A percentile compares a stretch with the other conserved stretches of the same genome.
phyloP scores from a whole-genome alignment of 2,329 filamentous ascomycete genomes.

The Biscogniauxia sp. region DNA sequence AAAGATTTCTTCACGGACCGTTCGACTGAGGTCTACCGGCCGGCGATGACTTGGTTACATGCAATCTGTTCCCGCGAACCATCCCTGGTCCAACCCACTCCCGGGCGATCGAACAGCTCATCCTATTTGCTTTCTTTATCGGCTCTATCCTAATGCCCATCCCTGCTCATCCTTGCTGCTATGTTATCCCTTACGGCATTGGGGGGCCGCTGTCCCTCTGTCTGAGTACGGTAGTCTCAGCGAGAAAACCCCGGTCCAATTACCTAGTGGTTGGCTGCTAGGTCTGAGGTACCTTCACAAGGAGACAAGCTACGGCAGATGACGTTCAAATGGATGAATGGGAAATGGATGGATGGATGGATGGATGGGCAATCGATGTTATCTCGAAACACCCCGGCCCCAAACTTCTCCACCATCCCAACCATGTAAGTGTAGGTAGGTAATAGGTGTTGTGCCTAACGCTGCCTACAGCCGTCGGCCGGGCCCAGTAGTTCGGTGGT shows the following conservation, averaged over 20 bases:
- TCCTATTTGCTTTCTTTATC: background rate
- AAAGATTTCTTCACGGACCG: background rate
- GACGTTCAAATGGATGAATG: too few species aligned
- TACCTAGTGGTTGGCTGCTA: too few species aligned
- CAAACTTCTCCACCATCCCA: background rate
- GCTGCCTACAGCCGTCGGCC: background rate
- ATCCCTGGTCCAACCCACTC: background rate
- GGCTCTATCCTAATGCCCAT: background rate
- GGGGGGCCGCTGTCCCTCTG: background rate
- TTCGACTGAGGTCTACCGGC: background rate
- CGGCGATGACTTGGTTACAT: background rate
- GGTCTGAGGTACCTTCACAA: too few species aligned
- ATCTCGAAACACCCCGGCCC: background rate
- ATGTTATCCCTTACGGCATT: background rate
- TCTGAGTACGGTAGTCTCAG: background rate
- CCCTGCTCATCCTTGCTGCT: background rate
- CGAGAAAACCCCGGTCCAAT: background rate
- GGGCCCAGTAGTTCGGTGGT: conserved; percentile 4
- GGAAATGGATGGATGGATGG: too few species aligned
- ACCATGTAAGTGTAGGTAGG: background rate
- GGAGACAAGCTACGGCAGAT: too few species aligned
- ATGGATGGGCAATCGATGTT: background rate
- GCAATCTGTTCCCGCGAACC: background rate
- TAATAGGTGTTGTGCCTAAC: background rate
- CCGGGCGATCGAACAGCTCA: background rate